These are phyloP conservation scores for Salix dunnii DNA, from an alignment of 345 rosid species.

Conservation along the genomic window DNA sequence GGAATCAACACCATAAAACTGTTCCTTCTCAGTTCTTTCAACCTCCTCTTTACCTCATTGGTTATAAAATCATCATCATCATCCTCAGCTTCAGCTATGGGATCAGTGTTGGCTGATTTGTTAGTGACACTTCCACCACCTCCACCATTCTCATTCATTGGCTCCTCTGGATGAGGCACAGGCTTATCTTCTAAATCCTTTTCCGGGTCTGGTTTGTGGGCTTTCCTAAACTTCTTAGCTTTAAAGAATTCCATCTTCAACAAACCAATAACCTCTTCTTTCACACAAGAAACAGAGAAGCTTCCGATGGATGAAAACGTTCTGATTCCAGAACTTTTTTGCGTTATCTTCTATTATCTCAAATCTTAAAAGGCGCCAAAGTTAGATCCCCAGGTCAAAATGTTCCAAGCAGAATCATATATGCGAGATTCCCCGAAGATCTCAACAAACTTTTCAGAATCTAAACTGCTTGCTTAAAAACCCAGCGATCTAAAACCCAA, in stretches of 20 bases:
- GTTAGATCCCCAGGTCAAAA: slow-evolving; percentile 3
- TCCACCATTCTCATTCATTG: slow-evolving; percentile 36
- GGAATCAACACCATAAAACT: slow-evolving; percentile 95
- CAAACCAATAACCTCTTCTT: slow-evolving; percentile 2
- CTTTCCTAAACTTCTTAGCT: slow-evolving; percentile 62
- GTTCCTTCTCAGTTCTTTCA: slow-evolving; percentile 82
- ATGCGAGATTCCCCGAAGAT: slow-evolving; percentile 18
- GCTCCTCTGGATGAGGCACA: slow-evolving; percentile 39
- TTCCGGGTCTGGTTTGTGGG: slow-evolving; percentile 40
- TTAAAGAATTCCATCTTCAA: slow-evolving; percentile 70
- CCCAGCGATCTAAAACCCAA: neutral
- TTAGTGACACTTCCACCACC: slow-evolving; percentile 28
- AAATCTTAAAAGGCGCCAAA: neutral
- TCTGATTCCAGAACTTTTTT: neutral
- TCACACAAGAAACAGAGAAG: neutral
- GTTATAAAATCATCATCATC: slow-evolving; percentile 95
- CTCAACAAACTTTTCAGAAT: neutral
- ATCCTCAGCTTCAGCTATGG: slow-evolving; percentile 49
- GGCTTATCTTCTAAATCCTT: slow-evolving; percentile 51
- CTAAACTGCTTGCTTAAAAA: neutral
- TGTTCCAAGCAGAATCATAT: slow-evolving; percentile 9
- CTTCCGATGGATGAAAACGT: neutral
- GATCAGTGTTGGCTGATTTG: slow-evolving; percentile 32
- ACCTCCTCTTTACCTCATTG: slow-evolving; percentile 87
- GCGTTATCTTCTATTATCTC: neutral